Conservation (phyloP, 352 stramenopile genomes). For the Phytophthora pisi region DNA sequence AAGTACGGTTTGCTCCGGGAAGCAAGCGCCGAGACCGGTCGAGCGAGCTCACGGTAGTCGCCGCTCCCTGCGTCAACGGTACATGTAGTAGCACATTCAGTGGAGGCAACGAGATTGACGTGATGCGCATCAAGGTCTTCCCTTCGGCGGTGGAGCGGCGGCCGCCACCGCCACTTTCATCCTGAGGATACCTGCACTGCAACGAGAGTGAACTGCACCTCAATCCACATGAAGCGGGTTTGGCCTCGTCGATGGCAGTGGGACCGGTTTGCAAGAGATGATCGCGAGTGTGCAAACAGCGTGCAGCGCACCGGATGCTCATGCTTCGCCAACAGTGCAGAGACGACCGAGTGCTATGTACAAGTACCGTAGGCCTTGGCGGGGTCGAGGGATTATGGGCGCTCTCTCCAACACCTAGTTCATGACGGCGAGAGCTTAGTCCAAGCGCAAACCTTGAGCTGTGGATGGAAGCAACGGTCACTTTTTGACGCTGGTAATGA, state of each 20-base stretch:
- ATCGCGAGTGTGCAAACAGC: slow-evolving; percentile 23
- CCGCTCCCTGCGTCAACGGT: background rate
- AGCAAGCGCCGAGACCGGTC: slow-evolving; percentile 19
- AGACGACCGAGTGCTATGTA: background rate
- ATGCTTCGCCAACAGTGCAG: background rate
- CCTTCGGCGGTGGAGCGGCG: slow-evolving; percentile 14
- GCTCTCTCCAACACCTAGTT: background rate
- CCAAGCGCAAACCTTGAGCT: background rate
- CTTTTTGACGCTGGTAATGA: slow-evolving; percentile 18
- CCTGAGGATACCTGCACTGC: background rate
- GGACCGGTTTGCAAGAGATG: slow-evolving; percentile 23
- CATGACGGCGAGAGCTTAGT: background rate
- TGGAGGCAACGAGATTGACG: background rate
- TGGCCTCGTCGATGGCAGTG: slow-evolving; percentile 15
- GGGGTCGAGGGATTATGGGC: slow-evolving; percentile 10
- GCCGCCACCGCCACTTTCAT: background rate
- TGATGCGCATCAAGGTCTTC: background rate
- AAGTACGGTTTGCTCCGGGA: slow-evolving; percentile 31
- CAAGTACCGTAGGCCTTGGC: no score
- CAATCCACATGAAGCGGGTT: slow-evolving; percentile 28
- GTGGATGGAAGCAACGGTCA: slow-evolving; percentile 26
- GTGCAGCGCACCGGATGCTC: slow-evolving; percentile 11
- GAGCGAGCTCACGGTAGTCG: slow-evolving; percentile 27
- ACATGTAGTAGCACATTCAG: slow-evolving; percentile 1
- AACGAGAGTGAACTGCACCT: background rate